phyloP scores from a whole-genome alignment of 2,329 filamentous ascomycete species.

The Xylaria multiplex region DNA sequence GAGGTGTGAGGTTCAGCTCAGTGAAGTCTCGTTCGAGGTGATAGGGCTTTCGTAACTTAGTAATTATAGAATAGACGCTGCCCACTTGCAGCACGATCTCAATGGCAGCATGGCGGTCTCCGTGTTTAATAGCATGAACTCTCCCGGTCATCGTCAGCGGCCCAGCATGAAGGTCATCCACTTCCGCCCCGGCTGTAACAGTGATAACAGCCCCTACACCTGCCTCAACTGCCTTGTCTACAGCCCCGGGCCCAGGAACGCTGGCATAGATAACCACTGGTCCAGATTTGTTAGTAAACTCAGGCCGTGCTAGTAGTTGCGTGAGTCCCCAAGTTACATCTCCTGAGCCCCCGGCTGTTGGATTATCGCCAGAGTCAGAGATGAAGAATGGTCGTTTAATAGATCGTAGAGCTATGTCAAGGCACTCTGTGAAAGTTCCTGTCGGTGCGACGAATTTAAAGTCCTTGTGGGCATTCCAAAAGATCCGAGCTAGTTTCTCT shows the following conservation, averaged over 20 bases:
- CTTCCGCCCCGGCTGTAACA: slow-evolving; percentile 61
- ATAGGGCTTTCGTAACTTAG: slow-evolving; percentile 63
- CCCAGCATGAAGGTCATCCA: slow-evolving; percentile 59
- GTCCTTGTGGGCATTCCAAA: slow-evolving; percentile 58
- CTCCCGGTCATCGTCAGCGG: slow-evolving; percentile 62
- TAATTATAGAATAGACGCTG: slow-evolving; percentile 62
- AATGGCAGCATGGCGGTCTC: slow-evolving; percentile 58
- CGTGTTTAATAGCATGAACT: slow-evolving; percentile 61
- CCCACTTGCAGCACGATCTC: slow-evolving; percentile 63
- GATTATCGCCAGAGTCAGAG: slow-evolving; percentile 66
- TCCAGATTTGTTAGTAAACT: slow-evolving; percentile 53
- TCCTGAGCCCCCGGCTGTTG: slow-evolving; percentile 64
- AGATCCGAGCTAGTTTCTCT: slow-evolving; percentile 56
- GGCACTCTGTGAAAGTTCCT: slow-evolving; percentile 57
- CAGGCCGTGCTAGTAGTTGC: slow-evolving; percentile 56
- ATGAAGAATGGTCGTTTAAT: slow-evolving; percentile 60
- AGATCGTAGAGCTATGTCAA: slow-evolving; percentile 57
- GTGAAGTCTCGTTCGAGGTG: slow-evolving; percentile 64
- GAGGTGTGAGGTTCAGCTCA: slow-evolving; percentile 57
- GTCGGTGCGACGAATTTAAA: slow-evolving; percentile 65
- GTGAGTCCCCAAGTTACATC: slow-evolving; percentile 64
- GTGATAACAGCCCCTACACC: slow-evolving; percentile 60
- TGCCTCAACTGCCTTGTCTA: slow-evolving; percentile 54
- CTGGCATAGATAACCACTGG: slow-evolving; percentile 63
- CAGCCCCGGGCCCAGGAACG: slow-evolving; percentile 58